Base-by-base conservation (phyloP, 441 rosid genomes). In the Erodium moschatum region DNA sequence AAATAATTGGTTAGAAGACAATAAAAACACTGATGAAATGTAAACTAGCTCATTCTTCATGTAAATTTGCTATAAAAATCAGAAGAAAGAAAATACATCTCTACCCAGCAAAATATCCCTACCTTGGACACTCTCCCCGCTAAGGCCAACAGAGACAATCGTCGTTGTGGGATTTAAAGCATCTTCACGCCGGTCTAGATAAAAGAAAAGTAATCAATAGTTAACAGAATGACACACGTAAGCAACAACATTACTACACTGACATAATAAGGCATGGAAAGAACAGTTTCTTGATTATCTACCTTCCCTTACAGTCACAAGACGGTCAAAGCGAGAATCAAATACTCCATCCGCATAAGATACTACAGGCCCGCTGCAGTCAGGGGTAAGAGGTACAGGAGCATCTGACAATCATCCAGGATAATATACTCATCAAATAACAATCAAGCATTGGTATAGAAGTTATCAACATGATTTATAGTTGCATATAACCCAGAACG, bases 331-430 rank as follows among this genome's bases (percentile, higher is more conserved):
- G 40, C 85, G 85, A 13, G 77, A 13, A 75, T 93, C 95, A 79
- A 87, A 87, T 29, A 91, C 84, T 67, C 97, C 98, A 75, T 91
- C 98, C 31, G 96, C 97, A 79, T 81, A 91, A 78, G 87, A 78
- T n/a, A 86, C 84, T 61, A 76, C 73, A 5, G 89, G 86, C 18
- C 78, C 81, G 27, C 93, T 95, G 72, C 85, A 86, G 78, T 93
- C 93, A 0, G 89, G 92, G 12, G 97, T 89, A 65, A 93, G 78
- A 21, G 97, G 88, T 21, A 68, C 76, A 12, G 90, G 93, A 70
- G 89, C 67, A 85, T 75, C 90, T 84, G 75, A 44, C 42, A 0
- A 54, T 44, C 54, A 68, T 50, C 67, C 42, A 68, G 1, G 1
- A 65, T 11, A 40, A 40, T 33, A 64, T 6, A 67, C 0, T 75